Conservation (phyloP, 164 flowering plant species). For the Annona squamosa region DNA sequence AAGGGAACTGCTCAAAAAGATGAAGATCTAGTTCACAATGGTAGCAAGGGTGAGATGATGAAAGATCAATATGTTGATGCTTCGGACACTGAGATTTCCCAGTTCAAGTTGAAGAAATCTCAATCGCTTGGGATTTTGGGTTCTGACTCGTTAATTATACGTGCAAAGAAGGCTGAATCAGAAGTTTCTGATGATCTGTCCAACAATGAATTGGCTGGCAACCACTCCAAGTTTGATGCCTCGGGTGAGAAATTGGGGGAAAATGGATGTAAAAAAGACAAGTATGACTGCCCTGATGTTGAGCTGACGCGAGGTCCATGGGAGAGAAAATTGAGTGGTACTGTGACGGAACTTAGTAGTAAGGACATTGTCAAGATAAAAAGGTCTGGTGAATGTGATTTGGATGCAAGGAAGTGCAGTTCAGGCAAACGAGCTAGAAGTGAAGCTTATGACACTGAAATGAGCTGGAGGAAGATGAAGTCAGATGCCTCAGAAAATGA, state of each 20-base stretch:
- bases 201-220: slow-evolving; percentile 8
- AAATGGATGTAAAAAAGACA: slow-evolving; percentile 8
- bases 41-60: slow-evolving; percentile 9
- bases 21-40: slow-evolving; percentile 9
- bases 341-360: slow-evolving; percentile 7
- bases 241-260: slow-evolving; percentile 21
- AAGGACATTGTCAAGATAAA: slow-evolving; percentile 8
- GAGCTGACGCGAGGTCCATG: slow-evolving; percentile 21
- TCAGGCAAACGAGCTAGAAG: slow-evolving; percentile 17
- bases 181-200: slow-evolving; percentile 40
- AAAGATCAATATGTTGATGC: slow-evolving; percentile 3
- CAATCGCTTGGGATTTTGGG: slow-evolving; percentile 27
- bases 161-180: slow-evolving; percentile 28
- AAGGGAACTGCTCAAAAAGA: slow-evolving; percentile 12
- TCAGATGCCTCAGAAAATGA: slow-evolving; percentile 23
- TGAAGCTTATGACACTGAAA: slow-evolving; percentile 17
- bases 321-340: not conserved
- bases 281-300: slow-evolving; percentile 9
- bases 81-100: slow-evolving; percentile 22
- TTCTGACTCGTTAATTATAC: slow-evolving; percentile 10
- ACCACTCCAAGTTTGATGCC: slow-evolving; percentile 19
- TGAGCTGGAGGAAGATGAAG: slow-evolving; percentile 13
- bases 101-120: slow-evolving; percentile 25
- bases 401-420: slow-evolving; percentile 21
- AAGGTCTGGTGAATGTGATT: slow-evolving; percentile 9